These are phyloP conservation scores for Symbiodinium pilosum DNA, from an alignment of 73 alveolate genomes.

Conservation along the genomic window DNA sequence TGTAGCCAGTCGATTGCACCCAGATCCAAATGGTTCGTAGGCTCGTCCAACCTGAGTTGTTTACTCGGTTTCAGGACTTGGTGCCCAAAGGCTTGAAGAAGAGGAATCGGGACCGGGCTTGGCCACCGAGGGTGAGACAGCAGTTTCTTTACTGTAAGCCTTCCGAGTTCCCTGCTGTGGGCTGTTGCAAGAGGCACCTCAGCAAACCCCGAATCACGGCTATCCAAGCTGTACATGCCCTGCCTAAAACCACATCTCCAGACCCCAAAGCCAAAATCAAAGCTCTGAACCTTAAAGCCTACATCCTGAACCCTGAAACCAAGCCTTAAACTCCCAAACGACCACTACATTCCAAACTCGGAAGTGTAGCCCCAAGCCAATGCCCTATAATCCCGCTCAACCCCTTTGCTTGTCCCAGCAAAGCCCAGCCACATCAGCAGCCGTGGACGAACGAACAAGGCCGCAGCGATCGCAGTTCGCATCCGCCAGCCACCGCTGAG, in stretches of 20 bases:
- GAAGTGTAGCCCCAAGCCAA: neutral
- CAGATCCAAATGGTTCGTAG: constrained; percentile 99
- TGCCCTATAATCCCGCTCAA: neutral
- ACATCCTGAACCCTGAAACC: neutral
- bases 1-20: constrained; percentile 99
- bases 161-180: too few species aligned
- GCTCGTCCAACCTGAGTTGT: neutral
- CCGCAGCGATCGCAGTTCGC: constrained; percentile 99
- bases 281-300: neutral
- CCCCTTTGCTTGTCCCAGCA: too few species aligned
- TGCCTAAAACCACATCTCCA: neutral
- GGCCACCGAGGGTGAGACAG: too few species aligned
- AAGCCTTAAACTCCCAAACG: neutral
- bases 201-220: too few species aligned
- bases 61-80: neutral
- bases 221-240: too few species aligned
- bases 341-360: neutral
- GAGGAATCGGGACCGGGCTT: too few species aligned
- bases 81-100: neutral
- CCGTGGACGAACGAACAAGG: constrained; percentile 99
- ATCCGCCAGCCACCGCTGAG: constrained; percentile 96
- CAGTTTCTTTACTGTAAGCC: too few species aligned
- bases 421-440: constrained; percentile 95
- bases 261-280: neutral
- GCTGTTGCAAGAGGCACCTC: too few species aligned